Evolutionary conservation across 1,284 basidiomycete species (phyloP), one percentile per base, ranked within the genome.

Genomic region (Ganoderma meredithae): DNA sequence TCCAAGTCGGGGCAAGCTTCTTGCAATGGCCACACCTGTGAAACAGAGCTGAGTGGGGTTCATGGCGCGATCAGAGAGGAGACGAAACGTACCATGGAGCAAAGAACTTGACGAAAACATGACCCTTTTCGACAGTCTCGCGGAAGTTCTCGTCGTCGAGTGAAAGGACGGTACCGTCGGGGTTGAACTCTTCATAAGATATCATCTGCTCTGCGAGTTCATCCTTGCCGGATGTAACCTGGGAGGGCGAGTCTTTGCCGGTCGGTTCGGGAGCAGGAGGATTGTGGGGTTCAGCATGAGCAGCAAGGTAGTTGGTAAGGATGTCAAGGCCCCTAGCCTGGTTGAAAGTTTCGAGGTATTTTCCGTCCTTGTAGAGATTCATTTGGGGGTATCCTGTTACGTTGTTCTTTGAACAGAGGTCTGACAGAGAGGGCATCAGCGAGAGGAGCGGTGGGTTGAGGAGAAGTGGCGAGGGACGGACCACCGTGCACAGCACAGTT

Each of bases 1-100:
- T 83, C 91, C 95, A 97, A 0, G 82, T 83, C 0, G 95, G 95
- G 0, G 93, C 92, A 1, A 97, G 85, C 75, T 94, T 93, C 82
- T 96, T 96, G 85, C 95, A 97, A 81, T 97, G 96, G 1, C 93
- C 91, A 78, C 95, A 97, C 89, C 88, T 87, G 41, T 19, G 31
- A 1, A 17, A 1, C 33, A 39, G 56, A 5, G 62, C 27, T 36
- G 1, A 25, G 4, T 0, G 33, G n/a, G 19, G 15, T 22, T 43
- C 36, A 40, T 6, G 17, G 3, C 4, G 6, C 36, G 0, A 31
- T 2, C 6, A 1, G 19, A 15, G 7, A 31, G 17, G 17, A 13
- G 17, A 27, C 60, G 52, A 9, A 31, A 77, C 82, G 53, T 74
- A 89, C 95, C 95, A 97, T 0, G 96, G 96, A 0, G 95, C 95